A percentile compares a stretch with the other conserved stretches of the same genome.
Evolutionary conservation across 2,329 filamentous ascomycete species (phyloP).

Genomic region (Fusarium kyushuense): DNA sequence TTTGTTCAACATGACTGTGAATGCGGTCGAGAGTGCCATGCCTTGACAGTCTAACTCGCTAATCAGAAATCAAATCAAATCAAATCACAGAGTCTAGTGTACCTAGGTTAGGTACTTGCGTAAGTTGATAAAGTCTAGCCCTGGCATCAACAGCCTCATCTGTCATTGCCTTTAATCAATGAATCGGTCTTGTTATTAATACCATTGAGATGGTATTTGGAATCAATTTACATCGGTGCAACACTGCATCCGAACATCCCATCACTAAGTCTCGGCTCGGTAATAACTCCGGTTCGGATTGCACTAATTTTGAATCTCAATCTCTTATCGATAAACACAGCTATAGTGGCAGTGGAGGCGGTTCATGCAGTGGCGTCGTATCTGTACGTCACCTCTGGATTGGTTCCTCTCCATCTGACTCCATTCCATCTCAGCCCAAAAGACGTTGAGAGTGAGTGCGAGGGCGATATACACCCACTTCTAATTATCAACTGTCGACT

Average conservation of each 20-base stretch:
- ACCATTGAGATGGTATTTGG: conserved; percentile 2
- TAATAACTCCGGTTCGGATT: conserved; percentile 29
- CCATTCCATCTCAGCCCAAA: conserved; percentile 10
- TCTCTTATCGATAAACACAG: conserved; percentile 19
- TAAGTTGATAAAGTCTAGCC: no score
- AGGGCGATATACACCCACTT: conserved; percentile 2
- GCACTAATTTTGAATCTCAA: not conserved
- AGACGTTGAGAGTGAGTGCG: conserved; percentile 5
- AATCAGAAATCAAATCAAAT: not conserved
- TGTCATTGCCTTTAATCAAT: not conserved
- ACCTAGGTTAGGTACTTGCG: no score
- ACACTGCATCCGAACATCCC: conserved; percentile 12
- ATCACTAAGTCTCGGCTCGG: conserved; percentile 33
- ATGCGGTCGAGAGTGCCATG: conserved; percentile 12
- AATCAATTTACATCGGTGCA: conserved; percentile 23
- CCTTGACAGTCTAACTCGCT: conserved; percentile 9
- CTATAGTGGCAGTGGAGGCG: not conserved
- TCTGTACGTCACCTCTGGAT: conserved; percentile 25
- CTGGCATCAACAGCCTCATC: not conserved
- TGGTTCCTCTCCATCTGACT: not conserved
- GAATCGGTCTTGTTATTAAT: conserved; percentile 21
- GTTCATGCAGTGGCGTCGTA: conserved; percentile 8
- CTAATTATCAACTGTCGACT: not conserved
- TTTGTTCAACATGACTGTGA: not conserved
- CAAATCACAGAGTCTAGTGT: no score